Percentiles rank a stretch among this genome's conserved stretches.
Conservation (phyloP, 208 protist genomes). For the Trypanosoma avium region DNA sequence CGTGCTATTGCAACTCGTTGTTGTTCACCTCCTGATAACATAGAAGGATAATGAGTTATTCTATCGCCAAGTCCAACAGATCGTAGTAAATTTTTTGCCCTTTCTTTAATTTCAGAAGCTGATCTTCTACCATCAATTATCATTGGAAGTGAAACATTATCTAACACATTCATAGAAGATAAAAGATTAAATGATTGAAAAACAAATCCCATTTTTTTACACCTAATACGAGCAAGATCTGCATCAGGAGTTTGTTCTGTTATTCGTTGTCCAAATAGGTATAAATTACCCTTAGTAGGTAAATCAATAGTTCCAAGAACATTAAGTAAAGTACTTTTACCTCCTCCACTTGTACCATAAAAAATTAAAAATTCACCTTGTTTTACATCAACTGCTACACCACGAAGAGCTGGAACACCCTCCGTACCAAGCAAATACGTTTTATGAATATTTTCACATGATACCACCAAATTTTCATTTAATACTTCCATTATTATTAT, state of each 20-base stretch:
- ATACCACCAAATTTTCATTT: constrained; percentile 51
- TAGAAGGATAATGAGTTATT: constrained; percentile 88
- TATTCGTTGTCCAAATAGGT: constrained; percentile 81
- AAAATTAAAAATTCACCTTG: constrained; percentile 93
- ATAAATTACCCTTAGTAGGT: constrained; percentile 95
- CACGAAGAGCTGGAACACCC: constrained; percentile 95
- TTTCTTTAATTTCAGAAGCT: constrained; percentile 55
- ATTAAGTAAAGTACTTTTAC: constrained; percentile 97
- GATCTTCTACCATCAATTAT: constrained; percentile 83
- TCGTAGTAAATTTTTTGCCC: constrained; percentile 70
- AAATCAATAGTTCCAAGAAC: constrained; percentile 97
- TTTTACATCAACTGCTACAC: constrained; percentile 86
- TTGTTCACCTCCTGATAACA: constrained; percentile 96
- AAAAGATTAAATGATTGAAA: constrained; percentile 98
- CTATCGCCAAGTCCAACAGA: constrained; percentile 90
- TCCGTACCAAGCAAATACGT: constrained; percentile 96
- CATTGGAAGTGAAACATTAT: constrained; percentile 97
- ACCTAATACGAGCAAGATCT: constrained; percentile 66
- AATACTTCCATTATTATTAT: constrained; percentile 7
- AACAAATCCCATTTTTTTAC: constrained; percentile 91
- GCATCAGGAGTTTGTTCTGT: constrained; percentile 74
- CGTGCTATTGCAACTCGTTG: constrained; percentile 96
- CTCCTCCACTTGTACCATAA: constrained; percentile 95
- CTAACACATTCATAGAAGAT: constrained; percentile 91
- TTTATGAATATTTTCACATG: constrained; percentile 96